Base-by-base conservation (phyloP, 1,139 yeast genomes). In the Sugiyamaella neomexicana region DNA sequence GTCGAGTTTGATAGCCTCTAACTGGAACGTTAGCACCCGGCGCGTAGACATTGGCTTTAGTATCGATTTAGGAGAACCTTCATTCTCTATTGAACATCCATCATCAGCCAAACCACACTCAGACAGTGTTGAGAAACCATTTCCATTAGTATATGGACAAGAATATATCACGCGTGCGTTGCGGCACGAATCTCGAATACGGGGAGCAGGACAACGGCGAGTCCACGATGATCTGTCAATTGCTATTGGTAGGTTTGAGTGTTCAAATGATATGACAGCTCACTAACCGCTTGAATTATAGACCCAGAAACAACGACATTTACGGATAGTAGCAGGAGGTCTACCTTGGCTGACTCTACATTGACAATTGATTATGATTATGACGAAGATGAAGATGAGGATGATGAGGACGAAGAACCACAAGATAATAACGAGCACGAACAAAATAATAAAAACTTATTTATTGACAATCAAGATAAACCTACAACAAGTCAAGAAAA, bases 181-280 rank as follows among this genome's bases (percentile, higher is more conserved):
- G 20, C 50, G 63, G 16, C 59, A 60, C 6, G 64, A 62, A 50
- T 59, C 64, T 16, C 55, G 67, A 23, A 48, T 61, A 13, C 58
- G 67, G 9, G 67, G 67, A 32, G 66, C 67, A 2, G 67, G 66
- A 60, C 60, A 57, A 17, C 52, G 57, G n/a, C 50, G 53, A 23
- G 57, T 55, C 5, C 37, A 52, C 5, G 55, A 52, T 32, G 53
- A 48, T 23, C 23, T 55, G 15, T 40, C 55, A 4, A 55, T 55
- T 42, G 42, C 17, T 17, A 27, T 49, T 40, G 53, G 51, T 47
- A 40, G 31, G 51, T 38, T 25, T 25, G 16, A 8, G 15, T 13
- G n/a, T n/a, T n/a, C n/a, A n/a, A n/a, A n/a, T n/a, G n/a, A n/a
- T n/a, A n/a, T n/a, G n/a, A n/a, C n/a, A 16, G 27, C 27, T 25